Percentiles rank a stretch among this genome's conserved stretches.
Evolutionary conservation across 2,329 filamentous ascomycete species (phyloP).

Genomic region (Fusarium dimerum): DNA sequence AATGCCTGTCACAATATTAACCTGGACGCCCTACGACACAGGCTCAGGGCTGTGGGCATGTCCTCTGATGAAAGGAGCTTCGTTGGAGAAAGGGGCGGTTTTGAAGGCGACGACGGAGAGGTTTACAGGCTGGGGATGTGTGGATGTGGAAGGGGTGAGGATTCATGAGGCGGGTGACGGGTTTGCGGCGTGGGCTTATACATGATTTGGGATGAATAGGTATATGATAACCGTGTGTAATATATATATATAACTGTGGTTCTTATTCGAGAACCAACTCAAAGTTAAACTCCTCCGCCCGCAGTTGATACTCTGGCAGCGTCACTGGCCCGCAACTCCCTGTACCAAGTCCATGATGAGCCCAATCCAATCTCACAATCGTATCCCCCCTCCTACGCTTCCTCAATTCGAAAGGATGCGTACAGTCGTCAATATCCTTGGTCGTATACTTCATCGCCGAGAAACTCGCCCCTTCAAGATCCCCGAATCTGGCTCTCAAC

Average conservation of each 20-base stretch:
- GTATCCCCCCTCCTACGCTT: constrained; percentile 50
- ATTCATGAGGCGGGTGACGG: constrained; percentile 27
- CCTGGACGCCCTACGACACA: constrained; percentile 25
- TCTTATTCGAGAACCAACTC: constrained; percentile 46
- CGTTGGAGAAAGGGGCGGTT: constrained; percentile 18
- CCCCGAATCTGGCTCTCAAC: constrained; percentile 47
- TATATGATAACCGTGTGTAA: too few species aligned
- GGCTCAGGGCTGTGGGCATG: constrained; percentile 31
- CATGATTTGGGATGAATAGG: constrained; percentile 17
- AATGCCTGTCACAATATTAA: constrained; percentile 22
- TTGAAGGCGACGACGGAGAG: constrained; percentile 27
- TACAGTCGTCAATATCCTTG: constrained; percentile 51
- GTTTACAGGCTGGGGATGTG: constrained; percentile 33
- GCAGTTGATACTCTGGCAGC: constrained; percentile 48
- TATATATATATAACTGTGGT: neutral
- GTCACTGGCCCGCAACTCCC: constrained; percentile 63
- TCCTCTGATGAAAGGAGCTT: constrained; percentile 11
- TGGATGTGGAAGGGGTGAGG: constrained; percentile 34
- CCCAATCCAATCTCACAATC: constrained; percentile 59
- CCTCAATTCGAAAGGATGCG: constrained; percentile 62
- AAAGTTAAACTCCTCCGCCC: constrained; percentile 43
- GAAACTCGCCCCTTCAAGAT: constrained; percentile 55
- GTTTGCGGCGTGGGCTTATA: constrained; percentile 43
- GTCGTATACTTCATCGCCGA: constrained; percentile 56
- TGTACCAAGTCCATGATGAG: constrained; percentile 63